Base-by-base conservation (phyloP, 805 yeast species). In the Wickerhamomyces queroliae region DNA sequence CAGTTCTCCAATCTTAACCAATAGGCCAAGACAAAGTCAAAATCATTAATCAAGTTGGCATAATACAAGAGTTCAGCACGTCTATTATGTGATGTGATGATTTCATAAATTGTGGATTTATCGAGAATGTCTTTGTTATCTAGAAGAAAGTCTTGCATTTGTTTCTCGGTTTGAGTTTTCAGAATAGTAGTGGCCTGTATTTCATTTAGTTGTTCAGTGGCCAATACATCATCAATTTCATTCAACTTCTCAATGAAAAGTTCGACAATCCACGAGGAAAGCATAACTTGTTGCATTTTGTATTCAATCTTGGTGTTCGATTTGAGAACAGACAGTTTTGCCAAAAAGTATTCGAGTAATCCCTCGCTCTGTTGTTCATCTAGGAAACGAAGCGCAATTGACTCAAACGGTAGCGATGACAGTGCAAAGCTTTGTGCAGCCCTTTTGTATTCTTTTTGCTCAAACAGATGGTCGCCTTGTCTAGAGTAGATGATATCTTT, bases 1-100 rank as follows among this genome's bases (percentile, higher is more conserved):
- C 96, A 93, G 44, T 80, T 72, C 45, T 80, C 83, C 21, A 69
- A 56, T 37, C 79, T 74, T 11, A 90, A 70, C 74, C 89, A 78
- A 58, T 82, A 78, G 7, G 78, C 67, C 23, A 90, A 57, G 2
- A 88, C 82, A 58, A 73, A 84, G 33, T 76, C 77, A 53, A 71
- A 76, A 56, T 93, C 96, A 33, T 75, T 68, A 7, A 83, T 70
- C 16, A 79, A 53, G 25, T 75, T 77, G 0, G 96, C 90, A 59
- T 74, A 87, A 42, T 66, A 72, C 1, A 91, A 51, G 13, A 89
- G 62, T 54, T 81, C 83, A 0, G 73, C 69, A 35, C 73, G 73
- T 41, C 83, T 68, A 43, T 88, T 82, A 50, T 83, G 83, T 3
- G 79, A 74, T 0, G 72, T 61, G 37, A 91, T 69, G 5, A 90